Evolutionary conservation across 2,329 filamentous ascomycete genomes (phyloP).

Genomic region (Microascus cirrosus): DNA sequence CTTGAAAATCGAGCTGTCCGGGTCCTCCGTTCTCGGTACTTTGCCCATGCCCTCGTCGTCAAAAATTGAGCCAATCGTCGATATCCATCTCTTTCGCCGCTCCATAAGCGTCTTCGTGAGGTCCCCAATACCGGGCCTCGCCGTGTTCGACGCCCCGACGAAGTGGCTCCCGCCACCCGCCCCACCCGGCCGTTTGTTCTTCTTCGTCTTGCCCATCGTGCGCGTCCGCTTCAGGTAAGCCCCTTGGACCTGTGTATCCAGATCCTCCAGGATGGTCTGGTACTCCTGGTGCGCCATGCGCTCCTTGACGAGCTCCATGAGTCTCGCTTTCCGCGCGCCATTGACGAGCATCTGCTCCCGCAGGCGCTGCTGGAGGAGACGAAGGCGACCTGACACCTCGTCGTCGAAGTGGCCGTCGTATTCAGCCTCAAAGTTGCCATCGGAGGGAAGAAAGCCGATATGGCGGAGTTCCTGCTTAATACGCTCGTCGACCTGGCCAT

Average conservation of each 20-base stretch:
- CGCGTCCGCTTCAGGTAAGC: conserved; percentile 94
- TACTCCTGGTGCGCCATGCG: conserved; percentile 96
- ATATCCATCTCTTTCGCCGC: conserved; percentile 76
- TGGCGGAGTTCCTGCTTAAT: conserved; percentile 84
- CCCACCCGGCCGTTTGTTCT: conserved; percentile 70
- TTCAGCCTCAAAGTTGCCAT: conserved; percentile 49
- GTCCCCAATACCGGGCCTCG: conserved; percentile 77
- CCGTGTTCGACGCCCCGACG: conserved; percentile 50
- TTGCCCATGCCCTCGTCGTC: conserved; percentile 65
- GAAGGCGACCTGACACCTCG: conserved; percentile 81
- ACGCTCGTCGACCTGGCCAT: conserved; percentile 78
- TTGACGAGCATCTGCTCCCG: conserved; percentile 79
- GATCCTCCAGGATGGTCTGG: conserved; percentile 89
- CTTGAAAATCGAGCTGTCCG: conserved; percentile 61
- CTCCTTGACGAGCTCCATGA: conserved; percentile 81
- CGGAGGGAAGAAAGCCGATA: conserved; percentile 71
- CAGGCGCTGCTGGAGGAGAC: conserved; percentile 71
- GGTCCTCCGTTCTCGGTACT: conserved; percentile 57
- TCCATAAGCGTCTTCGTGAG: conserved; percentile 89
- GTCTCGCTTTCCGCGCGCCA: conserved; percentile 75
- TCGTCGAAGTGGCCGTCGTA: conserved; percentile 90
- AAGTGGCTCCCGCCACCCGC: conserved; percentile 60
- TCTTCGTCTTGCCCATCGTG: conserved; percentile 88
- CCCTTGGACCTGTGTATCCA: conserved; percentile 87
- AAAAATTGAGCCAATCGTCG: conserved; percentile 83